Base-by-base conservation (phyloP, 371 early-diverging fungal genomes). In the Capniomyces stellatus region DNA sequence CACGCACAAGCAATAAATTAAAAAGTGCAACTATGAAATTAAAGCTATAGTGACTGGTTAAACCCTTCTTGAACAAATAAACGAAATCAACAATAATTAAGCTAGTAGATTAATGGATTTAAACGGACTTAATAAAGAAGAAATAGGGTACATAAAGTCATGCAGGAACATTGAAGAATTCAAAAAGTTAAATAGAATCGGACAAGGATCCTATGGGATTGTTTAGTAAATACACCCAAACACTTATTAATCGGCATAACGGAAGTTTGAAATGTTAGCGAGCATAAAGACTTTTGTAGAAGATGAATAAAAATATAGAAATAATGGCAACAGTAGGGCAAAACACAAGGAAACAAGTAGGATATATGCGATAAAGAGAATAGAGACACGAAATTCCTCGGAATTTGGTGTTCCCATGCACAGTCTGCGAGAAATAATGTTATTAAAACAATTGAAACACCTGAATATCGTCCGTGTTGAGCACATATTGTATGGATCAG, bases 381-480 rank as follows among this genome's bases (percentile, higher is more conserved):
- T 90, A 24, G 73, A 87, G 71, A 87, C 86, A 42, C 70, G 78
- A 28, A 80, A 79, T 54, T 85, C 83, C 43, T 83, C 79, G 4
- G 48, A 24, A 3, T 10, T 22, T 52, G 90, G 90, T 21, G 62
- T 87, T 61, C 87, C 88, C 13, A 62, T 85, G 29, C 77, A 81
- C 21, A 82, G 89, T 15, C 60, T 94, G 43, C 66, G 96, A 41
- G 98, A 97, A 64, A 92, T 97, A 54, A 76, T 83, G 52, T 72
- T 97, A 27, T 65, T 97, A 51, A 84, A 83, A 61, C 71, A 74
- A 35, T 71, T 92, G 54, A 61, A 71, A 22, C 92, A 94, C 66
- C 75, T 67, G 39, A 93, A 93, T 59, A 79, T 97, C 43, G 84
- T 97, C 23, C 64, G 74, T 59, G 78, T 93, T 13, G 67, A 74